Percentiles rank a stretch among this genome's conserved stretches.
phyloP scores from a whole-genome alignment of 2,329 filamentous ascomycete species.

The Stenocarpella maydis region DNA sequence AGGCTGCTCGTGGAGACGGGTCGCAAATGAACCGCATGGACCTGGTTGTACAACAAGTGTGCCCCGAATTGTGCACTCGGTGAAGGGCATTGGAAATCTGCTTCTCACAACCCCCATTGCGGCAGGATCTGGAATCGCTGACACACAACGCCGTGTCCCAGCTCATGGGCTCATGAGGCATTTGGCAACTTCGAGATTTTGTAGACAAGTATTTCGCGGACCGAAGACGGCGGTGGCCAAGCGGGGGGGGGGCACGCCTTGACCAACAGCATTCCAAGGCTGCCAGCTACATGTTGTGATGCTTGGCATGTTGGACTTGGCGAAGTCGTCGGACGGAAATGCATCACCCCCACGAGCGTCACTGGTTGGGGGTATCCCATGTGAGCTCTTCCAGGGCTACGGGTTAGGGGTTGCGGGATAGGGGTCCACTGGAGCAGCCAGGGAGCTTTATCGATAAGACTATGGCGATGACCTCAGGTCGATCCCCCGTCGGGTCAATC shows the following conservation, averaged over 20 bases:
- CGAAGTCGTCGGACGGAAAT: not conserved
- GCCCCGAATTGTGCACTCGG: not conserved
- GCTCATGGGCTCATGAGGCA: not conserved
- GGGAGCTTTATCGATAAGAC: slow-evolving; percentile 25
- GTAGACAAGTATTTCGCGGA: not conserved
- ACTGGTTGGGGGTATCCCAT: not conserved
- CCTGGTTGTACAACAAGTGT: too few species aligned
- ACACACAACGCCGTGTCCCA: not conserved
- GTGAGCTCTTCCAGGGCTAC: too few species aligned
- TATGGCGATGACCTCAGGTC: slow-evolving; percentile 19
- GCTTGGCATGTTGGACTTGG: not conserved
- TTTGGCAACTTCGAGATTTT: not conserved
- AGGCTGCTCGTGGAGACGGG: too few species aligned
- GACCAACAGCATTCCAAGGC: too few species aligned
- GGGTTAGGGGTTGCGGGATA: slow-evolving; percentile 7
- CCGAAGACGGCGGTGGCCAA: not conserved
- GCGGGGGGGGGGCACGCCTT: not conserved
- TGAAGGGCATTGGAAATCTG: not conserved
- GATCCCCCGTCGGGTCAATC: too few species aligned
- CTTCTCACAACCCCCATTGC: not conserved
- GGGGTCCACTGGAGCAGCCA: not conserved
- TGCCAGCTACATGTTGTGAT: not conserved
- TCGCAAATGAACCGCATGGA: too few species aligned
- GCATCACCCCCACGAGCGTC: not conserved
- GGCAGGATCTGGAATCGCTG: not conserved